These are phyloP conservation scores for Lentinula lateritia DNA, from an alignment of 768 basidiomycete species.

Conservation along the genomic window DNA sequence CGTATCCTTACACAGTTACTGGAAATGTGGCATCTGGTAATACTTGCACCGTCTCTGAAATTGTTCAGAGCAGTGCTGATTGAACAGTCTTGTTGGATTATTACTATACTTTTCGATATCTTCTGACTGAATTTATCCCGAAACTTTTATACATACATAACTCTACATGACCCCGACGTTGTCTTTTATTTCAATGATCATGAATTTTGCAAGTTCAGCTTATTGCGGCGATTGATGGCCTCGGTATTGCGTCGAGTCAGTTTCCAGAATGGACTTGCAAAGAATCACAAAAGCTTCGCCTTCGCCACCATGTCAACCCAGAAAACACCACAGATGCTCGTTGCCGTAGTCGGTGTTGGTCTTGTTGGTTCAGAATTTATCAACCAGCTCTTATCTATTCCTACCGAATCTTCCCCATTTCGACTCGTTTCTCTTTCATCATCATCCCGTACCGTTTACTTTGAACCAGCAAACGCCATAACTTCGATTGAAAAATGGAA, in stretches of 20 bases:
- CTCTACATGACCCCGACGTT: too few species aligned
- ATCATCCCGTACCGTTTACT: slow-evolving; percentile 54
- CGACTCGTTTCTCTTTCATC: slow-evolving; percentile 65
- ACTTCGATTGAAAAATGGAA: slow-evolving; percentile 37
- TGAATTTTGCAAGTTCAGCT: background rate
- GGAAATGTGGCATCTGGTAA: slow-evolving; percentile 17
- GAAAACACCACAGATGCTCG: slow-evolving; percentile 27
- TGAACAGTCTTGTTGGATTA: background rate
- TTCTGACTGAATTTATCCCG: too few species aligned
- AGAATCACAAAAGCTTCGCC: background rate
- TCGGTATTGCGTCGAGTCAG: slow-evolving; percentile 6
- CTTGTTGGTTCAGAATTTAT: slow-evolving; percentile 90
- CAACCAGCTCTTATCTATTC: slow-evolving; percentile 67
- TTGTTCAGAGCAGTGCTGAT: slow-evolving; percentile 15
- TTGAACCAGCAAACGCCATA: slow-evolving; percentile 37
- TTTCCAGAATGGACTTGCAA: background rate
- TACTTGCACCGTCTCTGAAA: slow-evolving; percentile 17
- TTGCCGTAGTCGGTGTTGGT: slow-evolving; percentile 88
- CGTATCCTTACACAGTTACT: slow-evolving; percentile 19
- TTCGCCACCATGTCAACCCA: slow-evolving; percentile 11
- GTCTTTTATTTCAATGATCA: too few species aligned
- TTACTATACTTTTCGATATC: background rate
- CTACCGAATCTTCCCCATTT: slow-evolving; percentile 52
- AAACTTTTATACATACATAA: too few species aligned
- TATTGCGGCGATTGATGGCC: background rate